Conservation (phyloP, 371 early-diverging fungal genomes). For the Sporodiniella umbellata region DNA sequence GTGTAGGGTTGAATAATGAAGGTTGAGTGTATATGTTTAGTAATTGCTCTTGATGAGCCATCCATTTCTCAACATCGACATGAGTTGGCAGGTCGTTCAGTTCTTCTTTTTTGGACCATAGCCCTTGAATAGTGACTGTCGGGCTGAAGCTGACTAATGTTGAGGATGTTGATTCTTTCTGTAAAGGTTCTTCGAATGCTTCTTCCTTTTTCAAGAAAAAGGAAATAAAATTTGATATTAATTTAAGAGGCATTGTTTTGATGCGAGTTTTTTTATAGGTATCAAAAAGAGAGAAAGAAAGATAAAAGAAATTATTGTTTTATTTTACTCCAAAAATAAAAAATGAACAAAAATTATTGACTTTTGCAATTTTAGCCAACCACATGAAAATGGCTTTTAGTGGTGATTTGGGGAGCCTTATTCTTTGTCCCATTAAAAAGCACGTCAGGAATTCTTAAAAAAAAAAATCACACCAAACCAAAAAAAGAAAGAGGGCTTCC, state of each 20-base stretch:
- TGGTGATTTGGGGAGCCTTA: too few species aligned
- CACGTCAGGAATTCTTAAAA: too few species aligned
- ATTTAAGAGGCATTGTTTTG: constrained; percentile 28
- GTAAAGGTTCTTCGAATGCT: neutral
- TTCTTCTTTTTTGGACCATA: constrained; percentile 26
- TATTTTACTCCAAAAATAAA: neutral
- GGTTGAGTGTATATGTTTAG: constrained; percentile 33
- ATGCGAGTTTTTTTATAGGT: neutral
- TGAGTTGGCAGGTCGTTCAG: constrained; percentile 11
- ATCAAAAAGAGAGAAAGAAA: neutral
- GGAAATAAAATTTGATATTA: constrained; percentile 28
- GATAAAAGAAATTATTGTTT: neutral
- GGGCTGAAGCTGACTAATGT: constrained; percentile 32
- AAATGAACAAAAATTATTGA: too few species aligned
- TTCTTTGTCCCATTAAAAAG: too few species aligned
- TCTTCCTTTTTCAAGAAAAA: constrained; percentile 23
- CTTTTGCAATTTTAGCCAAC: too few species aligned
- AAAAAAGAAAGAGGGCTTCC: too few species aligned
- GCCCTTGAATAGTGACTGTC: constrained; percentile 25
- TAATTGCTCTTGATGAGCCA: constrained; percentile 28
- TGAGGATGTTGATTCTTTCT: constrained; percentile 16
- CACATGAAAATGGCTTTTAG: too few species aligned
- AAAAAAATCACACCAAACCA: too few species aligned
- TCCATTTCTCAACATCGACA: constrained; percentile 14
- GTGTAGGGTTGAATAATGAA: constrained; percentile 28